Conservation (phyloP, 1,284 basidiomycete genomes). For the Rhodotorula sp. region DNA sequence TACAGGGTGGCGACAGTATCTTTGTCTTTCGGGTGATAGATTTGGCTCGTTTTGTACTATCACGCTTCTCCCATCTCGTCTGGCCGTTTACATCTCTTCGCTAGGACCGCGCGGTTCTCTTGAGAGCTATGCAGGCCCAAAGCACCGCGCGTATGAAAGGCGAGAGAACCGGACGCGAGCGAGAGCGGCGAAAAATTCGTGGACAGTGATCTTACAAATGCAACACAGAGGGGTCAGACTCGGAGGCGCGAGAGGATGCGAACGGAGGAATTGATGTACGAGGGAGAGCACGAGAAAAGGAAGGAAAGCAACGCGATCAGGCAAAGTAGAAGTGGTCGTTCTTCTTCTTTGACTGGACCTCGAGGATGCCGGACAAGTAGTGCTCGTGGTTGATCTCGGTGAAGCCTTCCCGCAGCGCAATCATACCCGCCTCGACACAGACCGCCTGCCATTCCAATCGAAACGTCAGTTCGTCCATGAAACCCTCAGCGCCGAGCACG, state of each 20-base stretch:
- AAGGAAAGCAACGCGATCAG: neutral
- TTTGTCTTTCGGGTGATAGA: too few species aligned
- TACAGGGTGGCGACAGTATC: too few species aligned
- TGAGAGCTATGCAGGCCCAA: too few species aligned
- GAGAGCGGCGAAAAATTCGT: too few species aligned
- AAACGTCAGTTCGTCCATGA: neutral
- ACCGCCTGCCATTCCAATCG: conserved; percentile 61
- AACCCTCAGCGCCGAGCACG: neutral
- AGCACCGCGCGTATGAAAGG: too few species aligned
- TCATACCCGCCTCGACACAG: conserved; percentile 98
- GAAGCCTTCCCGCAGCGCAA: conserved; percentile 88
- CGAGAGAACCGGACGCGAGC: too few species aligned
- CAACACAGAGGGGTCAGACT: neutral
- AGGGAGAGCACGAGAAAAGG: neutral
- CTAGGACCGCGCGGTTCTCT: too few species aligned
- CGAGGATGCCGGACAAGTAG: conserved; percentile 83
- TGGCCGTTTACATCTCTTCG: too few species aligned
- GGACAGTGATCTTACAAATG: conserved; percentile 1
- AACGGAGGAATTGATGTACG: neutral
- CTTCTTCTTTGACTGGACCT: conserved; percentile 95
- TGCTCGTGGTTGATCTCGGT: conserved; percentile 87
- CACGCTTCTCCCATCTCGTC: too few species aligned
- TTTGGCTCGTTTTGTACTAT: too few species aligned
- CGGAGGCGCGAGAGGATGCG: neutral
- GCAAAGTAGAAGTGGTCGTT: conserved; percentile 88